Conservation (phyloP, 2,329 filamentous ascomycete genomes). For the Alternaria dauci region DNA sequence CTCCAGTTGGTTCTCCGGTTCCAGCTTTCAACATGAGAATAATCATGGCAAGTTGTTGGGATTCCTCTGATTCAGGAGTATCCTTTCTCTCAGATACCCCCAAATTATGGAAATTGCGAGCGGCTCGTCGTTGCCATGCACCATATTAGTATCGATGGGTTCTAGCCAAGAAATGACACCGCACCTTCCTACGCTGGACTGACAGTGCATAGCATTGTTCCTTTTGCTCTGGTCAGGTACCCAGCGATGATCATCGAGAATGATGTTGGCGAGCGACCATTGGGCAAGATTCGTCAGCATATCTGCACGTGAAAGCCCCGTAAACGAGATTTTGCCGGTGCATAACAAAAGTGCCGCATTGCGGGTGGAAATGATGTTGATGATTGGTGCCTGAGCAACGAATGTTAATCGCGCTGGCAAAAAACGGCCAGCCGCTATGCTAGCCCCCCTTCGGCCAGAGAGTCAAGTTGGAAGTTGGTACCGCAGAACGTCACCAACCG, state of each 20-base stretch:
- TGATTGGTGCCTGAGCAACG: constrained; percentile 1
- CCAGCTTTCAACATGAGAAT: not conserved
- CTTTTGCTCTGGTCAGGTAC: not conserved
- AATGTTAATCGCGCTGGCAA: not conserved
- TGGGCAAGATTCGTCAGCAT: not conserved
- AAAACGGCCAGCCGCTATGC: constrained; percentile 2
- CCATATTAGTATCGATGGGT: not conserved
- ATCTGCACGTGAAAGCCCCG: not conserved
- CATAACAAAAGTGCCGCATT: not conserved
- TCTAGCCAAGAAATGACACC: not conserved
- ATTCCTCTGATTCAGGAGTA: not conserved
- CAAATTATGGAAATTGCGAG: not conserved
- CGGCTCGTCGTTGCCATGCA: not conserved
- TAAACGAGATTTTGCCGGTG: not conserved
- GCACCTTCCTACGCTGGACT: not conserved
- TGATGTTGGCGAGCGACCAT: not conserved
- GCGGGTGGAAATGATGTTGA: not conserved
- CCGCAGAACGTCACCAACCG: not conserved
- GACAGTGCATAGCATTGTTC: not conserved
- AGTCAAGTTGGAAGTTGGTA: not conserved
- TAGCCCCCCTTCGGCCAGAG: not conserved
- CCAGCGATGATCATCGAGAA: not conserved
- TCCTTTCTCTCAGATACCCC: not conserved
- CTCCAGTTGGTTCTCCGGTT: not conserved
- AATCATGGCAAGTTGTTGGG: not conserved